A percentile compares a stretch with the other conserved stretches of the same genome.
These are phyloP conservation scores for Trametes cubensis DNA, from an alignment of 768 basidiomycete genomes.

Conservation along the genomic window DNA sequence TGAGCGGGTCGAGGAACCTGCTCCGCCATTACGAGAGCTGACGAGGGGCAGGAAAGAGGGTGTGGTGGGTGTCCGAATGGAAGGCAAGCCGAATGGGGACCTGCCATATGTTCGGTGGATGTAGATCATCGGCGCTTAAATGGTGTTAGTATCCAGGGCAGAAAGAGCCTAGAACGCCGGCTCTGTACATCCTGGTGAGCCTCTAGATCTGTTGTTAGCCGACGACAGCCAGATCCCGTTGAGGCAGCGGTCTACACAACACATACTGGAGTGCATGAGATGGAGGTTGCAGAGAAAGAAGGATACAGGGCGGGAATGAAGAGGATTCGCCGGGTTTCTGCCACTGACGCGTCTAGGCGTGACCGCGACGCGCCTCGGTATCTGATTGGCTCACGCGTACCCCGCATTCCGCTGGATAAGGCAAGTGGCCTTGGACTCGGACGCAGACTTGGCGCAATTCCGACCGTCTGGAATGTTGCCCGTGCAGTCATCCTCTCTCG, in stretches of 20 bases:
- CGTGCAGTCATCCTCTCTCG: neutral
- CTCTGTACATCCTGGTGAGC: neutral
- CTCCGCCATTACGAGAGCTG: neutral
- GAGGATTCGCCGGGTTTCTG: neutral
- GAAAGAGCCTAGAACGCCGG: slow-evolving; percentile 7
- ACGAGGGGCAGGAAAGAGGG: neutral
- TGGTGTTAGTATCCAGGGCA: slow-evolving; percentile 14
- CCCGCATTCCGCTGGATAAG: neutral
- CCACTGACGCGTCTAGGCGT: slow-evolving; percentile 19
- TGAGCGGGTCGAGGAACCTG: slow-evolving; percentile 1
- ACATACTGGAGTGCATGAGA: neutral
- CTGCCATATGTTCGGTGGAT: slow-evolving; percentile 12
- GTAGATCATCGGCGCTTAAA: slow-evolving; percentile 10
- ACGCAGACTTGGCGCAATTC: too few relatives aligned
- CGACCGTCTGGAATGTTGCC: slow-evolving; percentile 6
- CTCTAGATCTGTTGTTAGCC: neutral
- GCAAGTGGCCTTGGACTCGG: neutral
- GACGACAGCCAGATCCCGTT: neutral
- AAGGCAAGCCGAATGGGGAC: neutral
- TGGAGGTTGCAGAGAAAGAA: neutral
- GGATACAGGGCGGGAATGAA: neutral
- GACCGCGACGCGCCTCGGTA: slow-evolving; percentile 17
- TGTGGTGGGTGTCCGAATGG: neutral
- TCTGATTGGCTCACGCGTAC: slow-evolving; percentile 10
- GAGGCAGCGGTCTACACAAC: neutral